Evolutionary conservation across 2,329 filamentous ascomycete species (phyloP).

Genomic region (Colletotrichum agaves): DNA sequence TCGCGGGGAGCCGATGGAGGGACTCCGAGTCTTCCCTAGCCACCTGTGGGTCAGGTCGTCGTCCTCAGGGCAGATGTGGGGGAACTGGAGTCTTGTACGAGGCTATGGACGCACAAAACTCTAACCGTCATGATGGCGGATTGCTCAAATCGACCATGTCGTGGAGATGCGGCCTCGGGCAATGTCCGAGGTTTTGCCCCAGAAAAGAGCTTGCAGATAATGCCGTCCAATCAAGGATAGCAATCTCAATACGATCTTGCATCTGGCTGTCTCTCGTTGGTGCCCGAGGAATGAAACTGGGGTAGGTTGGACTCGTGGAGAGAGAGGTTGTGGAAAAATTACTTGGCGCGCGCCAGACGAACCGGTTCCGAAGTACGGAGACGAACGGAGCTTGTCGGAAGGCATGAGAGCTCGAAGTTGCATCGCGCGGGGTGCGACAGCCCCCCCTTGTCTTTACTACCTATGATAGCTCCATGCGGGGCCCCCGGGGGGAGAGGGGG

Average conservation of each 20-base stretch:
- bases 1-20: constrained; percentile 19
- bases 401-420: constrained; percentile 27
- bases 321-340: constrained; percentile 1
- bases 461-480: constrained; percentile 37
- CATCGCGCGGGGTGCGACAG: constrained; percentile 33
- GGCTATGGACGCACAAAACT: constrained; percentile 28
- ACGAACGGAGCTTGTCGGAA: constrained; percentile 36
- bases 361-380: constrained; percentile 30
- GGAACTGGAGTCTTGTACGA: constrained; percentile 26
- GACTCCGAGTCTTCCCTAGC: constrained; percentile 14
- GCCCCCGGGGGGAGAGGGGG: constrained; percentile 2
- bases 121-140: constrained; percentile 17
- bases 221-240: constrained; percentile 8
- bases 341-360: constrained; percentile 24
- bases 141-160: constrained; percentile 4
- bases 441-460: constrained; percentile 22
- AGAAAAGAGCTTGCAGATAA: constrained; percentile 8
- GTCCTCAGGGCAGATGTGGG: constrained; percentile 17
- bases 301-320: constrained; percentile 19
- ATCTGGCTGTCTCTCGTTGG: constrained; percentile 31
- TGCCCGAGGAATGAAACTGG: constrained; percentile 28
- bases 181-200: constrained; percentile 31
- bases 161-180: constrained; percentile 23
- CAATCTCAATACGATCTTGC: constrained; percentile 29
- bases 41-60: constrained; percentile 4